Conservation (phyloP, 345 rosid genomes). For the Aurinia saxatilis region DNA sequence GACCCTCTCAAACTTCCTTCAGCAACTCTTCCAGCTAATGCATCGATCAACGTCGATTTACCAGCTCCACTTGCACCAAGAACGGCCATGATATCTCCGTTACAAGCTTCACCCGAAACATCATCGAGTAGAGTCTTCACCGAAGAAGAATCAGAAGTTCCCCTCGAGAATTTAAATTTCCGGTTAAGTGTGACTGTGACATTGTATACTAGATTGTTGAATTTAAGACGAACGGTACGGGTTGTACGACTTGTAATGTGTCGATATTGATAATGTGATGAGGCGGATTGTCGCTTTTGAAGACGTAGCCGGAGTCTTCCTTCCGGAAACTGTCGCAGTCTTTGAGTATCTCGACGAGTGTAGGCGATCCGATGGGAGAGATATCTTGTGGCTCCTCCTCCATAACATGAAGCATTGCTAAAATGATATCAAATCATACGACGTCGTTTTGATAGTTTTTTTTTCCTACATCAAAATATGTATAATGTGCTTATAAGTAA, state of each 20-base stretch:
- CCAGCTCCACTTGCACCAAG: conserved; percentile 84
- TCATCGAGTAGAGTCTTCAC: conserved; percentile 45
- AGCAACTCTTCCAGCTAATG: conserved; percentile 70
- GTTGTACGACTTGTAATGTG: not conserved
- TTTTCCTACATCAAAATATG: too few relatives aligned
- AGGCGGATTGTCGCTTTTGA: conserved; percentile 5
- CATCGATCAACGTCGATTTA: conserved; percentile 75
- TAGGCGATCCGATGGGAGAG: conserved; percentile 12
- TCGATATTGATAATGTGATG: conserved; percentile 13
- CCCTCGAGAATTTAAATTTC: conserved; percentile 26
- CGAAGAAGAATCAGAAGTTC: not conserved
- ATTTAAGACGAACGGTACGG: conserved; percentile 55
- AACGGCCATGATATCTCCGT: conserved; percentile 65
- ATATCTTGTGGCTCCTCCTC: not conserved
- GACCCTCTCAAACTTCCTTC: conserved; percentile 64
- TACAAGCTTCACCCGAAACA: conserved; percentile 58
- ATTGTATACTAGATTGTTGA: conserved; percentile 58
- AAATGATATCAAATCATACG: not conserved
- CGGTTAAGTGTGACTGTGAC: conserved; percentile 44
- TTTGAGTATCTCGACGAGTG: conserved; percentile 10
- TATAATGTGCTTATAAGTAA: too few relatives aligned
- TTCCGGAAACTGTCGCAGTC: conserved; percentile 26
- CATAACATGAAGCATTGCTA: conserved; percentile 5
- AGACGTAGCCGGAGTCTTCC: not conserved
- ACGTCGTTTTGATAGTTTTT: not conserved